These are phyloP conservation scores for Monilinia vaccinii-corymbosi DNA, from an alignment of 2,329 filamentous ascomycete genomes.

Conservation along the genomic window DNA sequence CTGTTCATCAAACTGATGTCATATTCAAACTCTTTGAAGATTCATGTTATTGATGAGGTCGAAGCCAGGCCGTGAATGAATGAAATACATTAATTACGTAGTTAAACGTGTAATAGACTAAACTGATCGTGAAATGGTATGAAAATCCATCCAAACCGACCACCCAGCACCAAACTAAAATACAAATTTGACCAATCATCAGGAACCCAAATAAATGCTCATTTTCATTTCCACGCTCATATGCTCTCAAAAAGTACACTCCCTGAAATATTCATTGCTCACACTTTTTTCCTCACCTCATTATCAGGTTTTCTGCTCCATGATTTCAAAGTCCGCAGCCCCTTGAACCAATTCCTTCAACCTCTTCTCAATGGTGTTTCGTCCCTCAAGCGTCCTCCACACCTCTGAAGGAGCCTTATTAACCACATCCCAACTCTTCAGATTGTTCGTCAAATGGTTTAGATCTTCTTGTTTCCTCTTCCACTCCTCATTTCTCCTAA, in stretches of 20 bases:
- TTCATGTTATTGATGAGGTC: background rate
- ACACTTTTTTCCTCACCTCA: background rate
- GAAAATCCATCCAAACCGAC: background rate
- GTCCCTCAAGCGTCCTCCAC: conserved; percentile 68
- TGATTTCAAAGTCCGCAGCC: background rate
- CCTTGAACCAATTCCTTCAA: conserved; percentile 54
- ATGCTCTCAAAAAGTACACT: background rate
- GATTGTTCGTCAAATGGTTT: conserved; percentile 67
- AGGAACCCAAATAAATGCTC: background rate
- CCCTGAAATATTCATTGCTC: background rate
- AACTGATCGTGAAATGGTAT: background rate
- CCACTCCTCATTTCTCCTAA: conserved; percentile 63
- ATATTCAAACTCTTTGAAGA: background rate
- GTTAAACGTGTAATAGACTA: background rate
- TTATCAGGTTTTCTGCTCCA: background rate
- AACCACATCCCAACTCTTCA: conserved; percentile 80
- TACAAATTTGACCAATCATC: background rate
- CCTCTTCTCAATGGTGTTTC: conserved; percentile 68
- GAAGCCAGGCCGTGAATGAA: background rate
- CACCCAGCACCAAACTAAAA: background rate
- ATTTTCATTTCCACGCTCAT: background rate
- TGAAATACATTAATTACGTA: background rate
- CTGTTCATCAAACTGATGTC: background rate
- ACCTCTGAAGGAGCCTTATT: conserved; percentile 77
- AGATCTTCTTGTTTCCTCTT: conserved; percentile 77